phyloP scores from a whole-genome alignment of 805 yeast genomes.

The Kluyveromyces lactis region DNA sequence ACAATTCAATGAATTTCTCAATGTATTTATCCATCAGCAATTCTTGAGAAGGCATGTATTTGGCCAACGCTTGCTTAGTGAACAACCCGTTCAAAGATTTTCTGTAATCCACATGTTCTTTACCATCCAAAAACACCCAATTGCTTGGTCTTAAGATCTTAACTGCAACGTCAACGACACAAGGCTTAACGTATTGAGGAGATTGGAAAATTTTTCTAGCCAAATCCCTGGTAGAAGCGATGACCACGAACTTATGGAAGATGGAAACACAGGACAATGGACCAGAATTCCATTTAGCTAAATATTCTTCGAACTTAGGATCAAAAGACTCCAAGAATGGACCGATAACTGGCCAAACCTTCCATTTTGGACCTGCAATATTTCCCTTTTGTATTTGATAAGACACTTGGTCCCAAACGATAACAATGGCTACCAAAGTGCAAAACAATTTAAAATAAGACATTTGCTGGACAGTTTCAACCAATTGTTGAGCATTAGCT shows the following conservation, averaged over 20 bases:
- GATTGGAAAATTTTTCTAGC: constrained; percentile 81
- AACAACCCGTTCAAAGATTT: constrained; percentile 83
- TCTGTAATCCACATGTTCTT: constrained; percentile 90
- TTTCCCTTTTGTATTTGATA: constrained; percentile 77
- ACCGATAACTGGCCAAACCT: constrained; percentile 92
- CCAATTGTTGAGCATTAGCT: constrained; percentile 6
- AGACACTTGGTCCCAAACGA: constrained; percentile 66
- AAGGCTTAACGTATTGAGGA: constrained; percentile 87
- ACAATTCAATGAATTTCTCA: constrained; percentile 48
- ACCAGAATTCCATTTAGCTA: constrained; percentile 91
- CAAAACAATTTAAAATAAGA: constrained; percentile 49
- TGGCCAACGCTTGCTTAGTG: constrained; percentile 72
- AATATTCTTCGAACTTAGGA: constrained; percentile 91
- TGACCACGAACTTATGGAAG: constrained; percentile 95
- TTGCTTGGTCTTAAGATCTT: constrained; percentile 90
- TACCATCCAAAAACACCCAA: constrained; percentile 98
- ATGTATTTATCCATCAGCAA: constrained; percentile 75
- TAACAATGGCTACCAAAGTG: constrained; percentile 38
- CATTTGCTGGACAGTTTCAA: constrained; percentile 20
- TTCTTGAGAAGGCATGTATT: constrained; percentile 81
- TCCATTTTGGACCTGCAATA: constrained; percentile 83
- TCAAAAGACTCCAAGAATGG: constrained; percentile 91
- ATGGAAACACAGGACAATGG: constrained; percentile 94
- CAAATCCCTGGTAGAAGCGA: constrained; percentile 81
- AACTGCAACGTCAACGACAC: constrained; percentile 95